Evolutionary conservation across 1,284 basidiomycete genomes (phyloP), one percentile per base, ranked within the genome.

Genomic region (Marasmius sp.): DNA sequence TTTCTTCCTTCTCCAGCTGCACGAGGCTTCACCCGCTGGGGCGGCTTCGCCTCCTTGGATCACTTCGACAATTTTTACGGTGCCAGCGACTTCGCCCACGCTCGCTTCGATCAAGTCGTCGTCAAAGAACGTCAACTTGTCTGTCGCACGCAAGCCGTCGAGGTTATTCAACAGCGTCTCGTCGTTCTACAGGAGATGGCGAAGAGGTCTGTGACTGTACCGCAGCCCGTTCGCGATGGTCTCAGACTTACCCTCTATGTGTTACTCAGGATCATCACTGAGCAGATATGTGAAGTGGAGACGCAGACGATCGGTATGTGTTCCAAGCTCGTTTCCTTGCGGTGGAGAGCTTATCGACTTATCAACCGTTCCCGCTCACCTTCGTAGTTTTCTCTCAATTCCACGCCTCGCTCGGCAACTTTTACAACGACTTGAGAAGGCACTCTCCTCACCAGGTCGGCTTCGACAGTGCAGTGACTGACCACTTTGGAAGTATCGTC

Each of bases 231-330:
- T 20, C 11, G 11, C 22, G n/a, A 53, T 48, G 9, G 52, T 11
- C 20, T 34, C 14, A 49, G 12, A 61, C 45, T 43, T 14, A 14
- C 41, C 41, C 2, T 43, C 12, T 43, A 43, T 12, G 27, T 33
- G 38, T 54, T 20, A 49, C 57, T 27, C 53, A 77, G 76, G 67
- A 74, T 80, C 66, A 77, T 80, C 61, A 69, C 69, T 1, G 71
- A 74, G 58, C 67, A 70, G 36, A 70, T 72, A 54, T 75, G 73
- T 59, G 73, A 75, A 49, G 72, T 74, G 18, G 73, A 75, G 57
- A 70, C 70, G 34, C 73, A 75, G 64, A 73, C 67, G 39, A 67
- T 75, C 48, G 67, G 60, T 60, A 39, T 43, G 52, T 57, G 27
- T 10, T 41, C 22, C 22, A 36, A 47, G 12, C 14, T 7, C 18